phyloP scores from a whole-genome alignment of 106 monocot genomes.

The Allium fistulosum region DNA sequence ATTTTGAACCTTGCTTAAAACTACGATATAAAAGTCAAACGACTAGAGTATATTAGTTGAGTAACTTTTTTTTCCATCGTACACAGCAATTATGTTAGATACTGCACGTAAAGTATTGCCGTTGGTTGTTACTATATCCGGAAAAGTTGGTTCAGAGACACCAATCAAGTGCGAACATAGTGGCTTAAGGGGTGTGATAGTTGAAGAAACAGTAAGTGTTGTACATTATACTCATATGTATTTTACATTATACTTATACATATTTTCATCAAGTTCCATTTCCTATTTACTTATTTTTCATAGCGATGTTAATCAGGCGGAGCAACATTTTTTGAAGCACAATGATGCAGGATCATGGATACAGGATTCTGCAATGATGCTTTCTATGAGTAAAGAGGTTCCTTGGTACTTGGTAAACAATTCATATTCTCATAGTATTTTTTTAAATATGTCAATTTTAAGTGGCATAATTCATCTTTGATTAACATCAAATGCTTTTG shows the following conservation, averaged over 20 bases:
- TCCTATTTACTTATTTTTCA: too few species aligned
- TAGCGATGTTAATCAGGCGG: constrained; percentile 40
- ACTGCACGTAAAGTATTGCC: constrained; percentile 83
- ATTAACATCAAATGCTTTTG: too few species aligned
- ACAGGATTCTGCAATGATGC: constrained; percentile 90
- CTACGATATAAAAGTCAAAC: too few species aligned
- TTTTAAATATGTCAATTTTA: too few species aligned
- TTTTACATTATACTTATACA: too few species aligned
- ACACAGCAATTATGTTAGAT: constrained; percentile 61
- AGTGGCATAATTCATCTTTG: too few species aligned
- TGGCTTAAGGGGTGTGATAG: constrained; percentile 87
- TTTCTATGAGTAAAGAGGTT: constrained; percentile 80
- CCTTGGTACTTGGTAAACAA: constrained; percentile 88
- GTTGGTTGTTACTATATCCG: constrained; percentile 74
- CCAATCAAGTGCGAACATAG: constrained; percentile 85
- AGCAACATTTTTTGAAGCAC: constrained; percentile 94
- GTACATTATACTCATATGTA: neutral
- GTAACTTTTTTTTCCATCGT: neutral
- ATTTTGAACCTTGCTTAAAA: too few species aligned
- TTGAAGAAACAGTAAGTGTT: constrained; percentile 78
- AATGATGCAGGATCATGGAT: constrained; percentile 98
- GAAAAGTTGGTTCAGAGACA: constrained; percentile 85
- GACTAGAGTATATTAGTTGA: too few species aligned
- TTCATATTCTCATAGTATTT: neutral
- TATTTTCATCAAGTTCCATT: too few species aligned